A percentile compares a stretch with the other conserved stretches of the same genome.
Conservation (phyloP, 441 rosid genomes). For the Gossypium trilobum region DNA sequence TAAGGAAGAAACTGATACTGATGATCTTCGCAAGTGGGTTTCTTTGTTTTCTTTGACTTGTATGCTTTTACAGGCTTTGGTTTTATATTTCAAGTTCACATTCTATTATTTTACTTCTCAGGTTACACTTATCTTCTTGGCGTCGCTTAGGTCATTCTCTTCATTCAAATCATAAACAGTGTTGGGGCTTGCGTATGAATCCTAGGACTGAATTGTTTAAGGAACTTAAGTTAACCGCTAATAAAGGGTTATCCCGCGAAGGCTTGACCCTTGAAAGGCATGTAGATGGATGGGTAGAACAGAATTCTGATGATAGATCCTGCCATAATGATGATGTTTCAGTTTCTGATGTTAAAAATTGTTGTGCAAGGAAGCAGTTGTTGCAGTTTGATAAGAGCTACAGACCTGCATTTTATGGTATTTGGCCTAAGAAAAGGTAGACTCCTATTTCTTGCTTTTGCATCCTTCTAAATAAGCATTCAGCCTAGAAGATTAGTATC, state of each 20-base stretch:
- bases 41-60: neutral
- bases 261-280: slow-evolving; percentile 41
- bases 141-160: slow-evolving; percentile 39
- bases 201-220: slow-evolving; percentile 59
- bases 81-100: neutral
- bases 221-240: slow-evolving; percentile 54
- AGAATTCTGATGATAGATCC: neutral
- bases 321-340: neutral
- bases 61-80: slow-evolving; percentile 7
- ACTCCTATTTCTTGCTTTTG: neutral
- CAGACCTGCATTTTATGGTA: slow-evolving; percentile 8
- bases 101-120: slow-evolving; percentile 23
- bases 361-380: slow-evolving; percentile 1
- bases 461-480: neutral
- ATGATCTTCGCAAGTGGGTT: slow-evolving; percentile 55
- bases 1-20: slow-evolving; percentile 31
- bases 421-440: slow-evolving; percentile 5
- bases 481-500: neutral
- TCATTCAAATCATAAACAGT: slow-evolving; percentile 34
- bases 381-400: neutral
- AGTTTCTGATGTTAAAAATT: neutral
- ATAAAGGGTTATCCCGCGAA: slow-evolving; percentile 32
- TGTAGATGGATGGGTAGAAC: slow-evolving; percentile 1
- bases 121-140: slow-evolving; percentile 73
- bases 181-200: slow-evolving; percentile 68